Base-by-base conservation (phyloP, 2,329 filamentous ascomycete genomes). In the Blumeria hordei region DNA sequence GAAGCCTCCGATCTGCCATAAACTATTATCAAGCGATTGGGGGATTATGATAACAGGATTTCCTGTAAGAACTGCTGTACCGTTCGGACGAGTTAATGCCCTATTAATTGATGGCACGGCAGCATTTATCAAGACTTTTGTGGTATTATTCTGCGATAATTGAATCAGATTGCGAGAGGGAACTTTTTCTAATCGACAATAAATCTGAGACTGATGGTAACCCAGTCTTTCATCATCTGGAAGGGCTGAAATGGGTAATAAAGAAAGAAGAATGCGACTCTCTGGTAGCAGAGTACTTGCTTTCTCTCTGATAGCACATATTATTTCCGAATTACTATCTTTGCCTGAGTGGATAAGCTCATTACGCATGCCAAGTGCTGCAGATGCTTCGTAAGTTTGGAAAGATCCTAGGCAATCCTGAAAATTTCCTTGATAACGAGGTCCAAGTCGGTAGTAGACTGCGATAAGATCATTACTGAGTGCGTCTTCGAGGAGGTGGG, bases 401-500 rank as follows among this genome's bases (percentile, higher is more conserved):
- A 98, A 94, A 1, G 88, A 90, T 5, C 93, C 92, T 12, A 98
- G 74, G 61, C 87, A 92, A 64, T 98, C 92, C 68, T 98, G 92
- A 62, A 94, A 94, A 65, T 98, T 98, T 14, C 92, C 92, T 64
- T 87, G 82, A 62, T 98, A 98, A 51, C 87, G 80, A 28, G 88
- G 84, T 0, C 92, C 90, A 16, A 98, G 79, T 53, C 88, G 85
- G 65, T 83, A 86, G 63, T 94, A 86, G 0, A 98, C 92, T 11
- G 90, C 83, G 55, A 98, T 74, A 57, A 94, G 77, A 66, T 98
- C 92, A 64, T 96, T 90, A 57, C 87, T 94, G 37, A 95, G 71
- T 0, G 81, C 77, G 57, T 94, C 86, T 56, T 90, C 83, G 58
- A 95, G 88, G 5, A 98, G 71, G 66, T 95, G 85, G 0, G 88